Conservation (phyloP, 2,329 filamentous ascomycete species). For the Emydomyces testavorans region DNA sequence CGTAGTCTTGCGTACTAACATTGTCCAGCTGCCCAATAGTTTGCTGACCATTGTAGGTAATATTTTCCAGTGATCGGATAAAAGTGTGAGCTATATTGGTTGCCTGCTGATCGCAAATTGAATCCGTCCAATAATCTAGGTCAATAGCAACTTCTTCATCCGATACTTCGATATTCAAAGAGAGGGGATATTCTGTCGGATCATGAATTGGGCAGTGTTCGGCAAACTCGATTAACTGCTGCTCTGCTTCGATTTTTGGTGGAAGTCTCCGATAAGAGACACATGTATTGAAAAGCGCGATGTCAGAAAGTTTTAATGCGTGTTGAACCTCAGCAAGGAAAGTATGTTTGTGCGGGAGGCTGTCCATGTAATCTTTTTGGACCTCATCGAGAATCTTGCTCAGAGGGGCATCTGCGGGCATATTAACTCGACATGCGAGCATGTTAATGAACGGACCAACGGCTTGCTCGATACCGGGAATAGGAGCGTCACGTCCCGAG, state of each 20-base stretch:
- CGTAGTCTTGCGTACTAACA: conserved; percentile 30
- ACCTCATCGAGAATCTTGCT: conserved; percentile 32
- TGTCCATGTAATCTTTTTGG: conserved; percentile 39
- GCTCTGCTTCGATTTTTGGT: conserved; percentile 19
- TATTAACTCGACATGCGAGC: conserved; percentile 16
- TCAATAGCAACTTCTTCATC: conserved; percentile 31
- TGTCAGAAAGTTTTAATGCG: conserved; percentile 29
- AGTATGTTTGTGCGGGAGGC: conserved; percentile 35
- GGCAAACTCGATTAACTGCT: conserved; percentile 26
- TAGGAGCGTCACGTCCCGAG: conserved; percentile 18
- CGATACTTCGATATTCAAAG: conserved; percentile 39
- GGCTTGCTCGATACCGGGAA: conserved; percentile 16
- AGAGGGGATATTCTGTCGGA: conserved; percentile 40
- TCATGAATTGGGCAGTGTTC: conserved; percentile 36
- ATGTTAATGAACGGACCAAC: conserved; percentile 21
- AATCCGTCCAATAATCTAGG: conserved; percentile 35
- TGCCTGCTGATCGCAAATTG: conserved; percentile 31
- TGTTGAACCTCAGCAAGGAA: conserved; percentile 40
- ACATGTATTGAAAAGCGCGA: conserved; percentile 39
- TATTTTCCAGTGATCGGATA: conserved; percentile 27
- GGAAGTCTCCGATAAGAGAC: conserved; percentile 39
- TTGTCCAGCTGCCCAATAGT: conserved; percentile 27
- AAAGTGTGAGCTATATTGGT: conserved; percentile 31
- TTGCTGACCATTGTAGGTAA: conserved; percentile 29
- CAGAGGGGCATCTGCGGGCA: conserved; percentile 23